A percentile compares a stretch with the other conserved stretches of the same genome.
phyloP scores from a whole-genome alignment of 352 stramenopile species.

The Globisporangium emineosum region DNA sequence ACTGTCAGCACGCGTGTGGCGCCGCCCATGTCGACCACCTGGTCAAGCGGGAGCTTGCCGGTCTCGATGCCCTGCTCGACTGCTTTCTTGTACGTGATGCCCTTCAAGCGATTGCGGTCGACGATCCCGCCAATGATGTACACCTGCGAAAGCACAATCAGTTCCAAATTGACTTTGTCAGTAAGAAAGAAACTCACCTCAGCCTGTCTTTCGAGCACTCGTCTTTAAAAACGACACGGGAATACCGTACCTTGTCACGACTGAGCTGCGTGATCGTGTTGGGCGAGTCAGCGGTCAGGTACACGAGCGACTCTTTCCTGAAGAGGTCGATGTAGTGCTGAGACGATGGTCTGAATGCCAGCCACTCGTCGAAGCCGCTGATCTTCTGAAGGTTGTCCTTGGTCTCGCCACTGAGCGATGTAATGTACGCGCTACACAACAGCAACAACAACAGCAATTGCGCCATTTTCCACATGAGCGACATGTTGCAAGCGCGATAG shows the following conservation, averaged over 20 bases:
- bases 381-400: slow-evolving; percentile 88
- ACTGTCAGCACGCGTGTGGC: slow-evolving; percentile 83
- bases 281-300: slow-evolving; percentile 93
- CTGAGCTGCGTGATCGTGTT: slow-evolving; percentile 89
- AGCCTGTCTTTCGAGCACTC: no score
- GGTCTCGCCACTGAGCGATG: slow-evolving; percentile 70
- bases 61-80: slow-evolving; percentile 87
- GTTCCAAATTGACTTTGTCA: background rate
- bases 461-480: background rate
- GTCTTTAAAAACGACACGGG: background rate
- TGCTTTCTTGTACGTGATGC: slow-evolving; percentile 90
- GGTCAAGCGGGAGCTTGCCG: slow-evolving; percentile 90
- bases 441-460: background rate
- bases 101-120: slow-evolving; percentile 96
- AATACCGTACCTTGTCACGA: slow-evolving; percentile 60
- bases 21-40: slow-evolving; percentile 71
- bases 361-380: slow-evolving; percentile 85
- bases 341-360: slow-evolving; percentile 52
- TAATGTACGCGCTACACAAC: slow-evolving; percentile 52
- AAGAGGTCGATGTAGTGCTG: slow-evolving; percentile 76
- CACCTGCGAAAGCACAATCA: slow-evolving; percentile 30
- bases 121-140: slow-evolving; percentile 98
- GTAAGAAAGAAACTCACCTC: no score
- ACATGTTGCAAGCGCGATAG: background rate
- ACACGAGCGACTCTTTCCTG: slow-evolving; percentile 88